These are phyloP conservation scores for Withania somnifera DNA, from an alignment of 305 asterid genomes.

Conservation along the genomic window DNA sequence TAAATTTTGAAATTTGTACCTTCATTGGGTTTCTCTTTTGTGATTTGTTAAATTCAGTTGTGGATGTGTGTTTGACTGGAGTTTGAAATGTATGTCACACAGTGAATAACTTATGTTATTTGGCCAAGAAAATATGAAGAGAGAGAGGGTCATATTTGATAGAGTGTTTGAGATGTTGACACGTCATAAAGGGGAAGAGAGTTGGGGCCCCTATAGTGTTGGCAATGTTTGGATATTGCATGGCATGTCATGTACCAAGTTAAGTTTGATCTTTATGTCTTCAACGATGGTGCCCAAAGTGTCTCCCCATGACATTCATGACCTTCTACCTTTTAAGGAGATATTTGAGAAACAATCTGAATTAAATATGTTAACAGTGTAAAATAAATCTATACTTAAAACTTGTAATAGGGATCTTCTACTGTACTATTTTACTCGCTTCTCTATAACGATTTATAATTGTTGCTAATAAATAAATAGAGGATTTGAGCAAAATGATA, in stretches of 20 bases:
- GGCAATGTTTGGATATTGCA: background rate
- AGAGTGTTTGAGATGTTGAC: background rate
- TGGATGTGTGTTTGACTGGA: constrained; percentile 17
- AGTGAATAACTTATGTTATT: background rate
- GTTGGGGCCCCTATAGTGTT: background rate
- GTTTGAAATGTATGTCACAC: constrained; percentile 12
- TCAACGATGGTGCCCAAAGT: background rate
- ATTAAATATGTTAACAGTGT: too few species aligned
- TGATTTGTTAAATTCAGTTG: background rate
- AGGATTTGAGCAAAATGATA: too few species aligned
- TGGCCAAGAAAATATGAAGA: background rate
- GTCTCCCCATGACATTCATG: background rate
- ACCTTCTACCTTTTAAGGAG: too few species aligned
- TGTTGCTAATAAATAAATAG: too few species aligned
- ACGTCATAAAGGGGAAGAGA: background rate
- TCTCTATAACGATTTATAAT: too few species aligned
- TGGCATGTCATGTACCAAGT: background rate
- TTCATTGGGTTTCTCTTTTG: background rate
- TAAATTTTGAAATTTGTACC: background rate
- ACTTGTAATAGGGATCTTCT: too few species aligned
- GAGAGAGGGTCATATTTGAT: background rate
- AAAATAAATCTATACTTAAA: too few species aligned
- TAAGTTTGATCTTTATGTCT: background rate
- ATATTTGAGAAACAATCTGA: too few species aligned
- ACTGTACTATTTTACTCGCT: too few species aligned